Evolutionary conservation across 257 asterid genomes (phyloP), one percentile per base, ranked within the genome.

Genomic region (Catharanthus roseus): DNA sequence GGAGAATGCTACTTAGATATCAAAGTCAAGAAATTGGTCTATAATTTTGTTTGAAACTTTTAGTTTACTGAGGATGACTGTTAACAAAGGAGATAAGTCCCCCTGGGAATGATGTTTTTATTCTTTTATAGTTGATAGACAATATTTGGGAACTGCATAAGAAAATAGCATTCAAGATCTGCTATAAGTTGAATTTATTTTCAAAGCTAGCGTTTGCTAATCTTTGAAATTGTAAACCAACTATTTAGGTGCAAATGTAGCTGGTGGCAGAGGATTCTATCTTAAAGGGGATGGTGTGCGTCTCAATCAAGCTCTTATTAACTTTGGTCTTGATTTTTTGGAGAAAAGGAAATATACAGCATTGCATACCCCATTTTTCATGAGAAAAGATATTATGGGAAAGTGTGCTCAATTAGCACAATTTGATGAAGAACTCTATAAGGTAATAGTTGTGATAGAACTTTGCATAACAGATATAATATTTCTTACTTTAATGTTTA

Each of bases 371-470:
- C 99, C 97, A 13, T 89, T 86, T 81, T 91, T 93, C 84, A 91
- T 93, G 96, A 85, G 90, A 79, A 89, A 91, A 83, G 97, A 88
- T 64, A 85, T 89, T 34, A 91, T 93, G 99, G 95, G 85, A 26
- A 93, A 88, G 74, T 91, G 99, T 84, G 97, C 99, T 68, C 99
- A 93, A 72, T 73, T 93, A 79, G 86, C 96, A 31, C 99, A 93
- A 68, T 93, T 93, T 69, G 97, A 93, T 63, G 99, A 93, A 72
- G 99, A 93, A 71, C 99, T 91, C 74, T 93, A 93, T 83, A 89
- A 89, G 96, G 99, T 89, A 77, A 80, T 45, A 26, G 7, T 44
- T 28, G 16, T 23, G 24, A 1, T 10, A 24, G 13, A 65, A 11
- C 70, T 23, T 65, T 24, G 18, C 42, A 28, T 65, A 1, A 13